A percentile compares a stretch with the other conserved stretches of the same genome.
phyloP scores from a whole-genome alignment of 495 filamentous ascomycete genomes.

The Penicillium dipodomyicola region DNA sequence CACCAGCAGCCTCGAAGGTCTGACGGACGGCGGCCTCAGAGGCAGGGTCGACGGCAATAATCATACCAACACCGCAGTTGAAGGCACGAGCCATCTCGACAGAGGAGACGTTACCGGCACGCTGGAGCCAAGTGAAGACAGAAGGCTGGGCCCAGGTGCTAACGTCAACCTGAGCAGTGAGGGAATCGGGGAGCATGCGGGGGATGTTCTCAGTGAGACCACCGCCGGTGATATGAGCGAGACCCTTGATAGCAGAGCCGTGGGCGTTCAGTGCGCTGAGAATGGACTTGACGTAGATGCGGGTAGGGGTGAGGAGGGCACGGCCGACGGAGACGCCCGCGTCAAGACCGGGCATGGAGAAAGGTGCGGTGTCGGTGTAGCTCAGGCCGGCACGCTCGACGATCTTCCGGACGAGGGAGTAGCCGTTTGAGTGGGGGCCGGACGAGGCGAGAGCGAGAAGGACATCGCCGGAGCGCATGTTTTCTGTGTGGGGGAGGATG shows the following conservation, averaged over 20 bases:
- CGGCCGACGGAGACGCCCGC: slow-evolving; percentile 57
- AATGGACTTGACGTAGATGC: slow-evolving; percentile 75
- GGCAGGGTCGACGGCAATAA: slow-evolving; percentile 63
- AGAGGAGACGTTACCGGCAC: slow-evolving; percentile 66
- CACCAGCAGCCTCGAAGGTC: slow-evolving; percentile 61
- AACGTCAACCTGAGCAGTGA: slow-evolving; percentile 77
- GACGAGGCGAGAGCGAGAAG: slow-evolving; percentile 79
- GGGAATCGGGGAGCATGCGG: slow-evolving; percentile 75
- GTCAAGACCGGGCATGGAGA: slow-evolving; percentile 52
- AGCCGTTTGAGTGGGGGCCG: slow-evolving; percentile 92
- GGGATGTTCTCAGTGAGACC: slow-evolving; percentile 91
- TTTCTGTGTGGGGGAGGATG: slow-evolving; percentile 69
- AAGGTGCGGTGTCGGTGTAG: slow-evolving; percentile 72
- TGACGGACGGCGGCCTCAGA: slow-evolving; percentile 29
- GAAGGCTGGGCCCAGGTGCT: slow-evolving; percentile 65
- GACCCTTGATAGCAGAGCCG: slow-evolving; percentile 75
- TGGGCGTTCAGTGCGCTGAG: slow-evolving; percentile 54
- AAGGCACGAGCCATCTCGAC: slow-evolving; percentile 86
- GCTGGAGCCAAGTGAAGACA: slow-evolving; percentile 82
- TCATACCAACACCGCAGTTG: slow-evolving; percentile 93
- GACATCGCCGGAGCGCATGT: slow-evolving; percentile 78
- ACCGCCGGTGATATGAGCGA: slow-evolving; percentile 95
- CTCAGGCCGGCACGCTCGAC: slow-evolving; percentile 65
- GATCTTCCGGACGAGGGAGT: slow-evolving; percentile 87
- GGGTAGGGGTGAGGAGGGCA: slow-evolving; percentile 73